Conservation (phyloP, 495 filamentous ascomycete species). For the Penicillium herquei region DNA sequence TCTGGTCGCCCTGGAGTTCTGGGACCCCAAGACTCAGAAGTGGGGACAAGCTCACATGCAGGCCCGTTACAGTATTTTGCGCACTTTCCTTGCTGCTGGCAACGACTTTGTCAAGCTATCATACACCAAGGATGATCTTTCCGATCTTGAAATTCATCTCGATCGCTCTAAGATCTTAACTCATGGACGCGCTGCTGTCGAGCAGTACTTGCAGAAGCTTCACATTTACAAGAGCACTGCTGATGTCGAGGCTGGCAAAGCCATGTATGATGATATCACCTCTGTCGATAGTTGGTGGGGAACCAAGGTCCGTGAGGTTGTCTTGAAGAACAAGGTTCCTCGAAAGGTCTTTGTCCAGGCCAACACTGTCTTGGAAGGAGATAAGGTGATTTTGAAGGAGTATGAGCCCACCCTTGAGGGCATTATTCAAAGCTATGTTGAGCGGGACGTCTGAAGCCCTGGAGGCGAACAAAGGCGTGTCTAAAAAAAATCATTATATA, state of each 20-base stretch:
- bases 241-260: slow-evolving; percentile 70
- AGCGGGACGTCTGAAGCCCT: slow-evolving; percentile 58
- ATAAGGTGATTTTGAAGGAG: slow-evolving; percentile 76
- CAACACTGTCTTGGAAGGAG: slow-evolving; percentile 76
- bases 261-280: slow-evolving; percentile 81
- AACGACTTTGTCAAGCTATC: slow-evolving; percentile 78
- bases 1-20: slow-evolving; percentile 79
- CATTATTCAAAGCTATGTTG: slow-evolving; percentile 87
- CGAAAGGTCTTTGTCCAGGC: slow-evolving; percentile 96
- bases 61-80: slow-evolving; percentile 86
- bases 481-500: too few relatives aligned
- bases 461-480: neutral
- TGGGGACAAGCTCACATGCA: slow-evolving; percentile 97
- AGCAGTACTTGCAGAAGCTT: slow-evolving; percentile 84
- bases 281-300: slow-evolving; percentile 78
- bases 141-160: slow-evolving; percentile 74
- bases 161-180: slow-evolving; percentile 81
- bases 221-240: slow-evolving; percentile 92
- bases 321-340: slow-evolving; percentile 83
- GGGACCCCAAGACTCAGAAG: slow-evolving; percentile 80
- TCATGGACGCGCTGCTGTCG: slow-evolving; percentile 70
- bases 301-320: slow-evolving; percentile 69
- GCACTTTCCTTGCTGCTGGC: slow-evolving; percentile 82
- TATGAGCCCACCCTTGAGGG: slow-evolving; percentile 86
- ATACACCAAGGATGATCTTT: slow-evolving; percentile 70